Conservation (phyloP, 2,329 filamentous ascomycete species). For the Monosporascus ibericus region DNA sequence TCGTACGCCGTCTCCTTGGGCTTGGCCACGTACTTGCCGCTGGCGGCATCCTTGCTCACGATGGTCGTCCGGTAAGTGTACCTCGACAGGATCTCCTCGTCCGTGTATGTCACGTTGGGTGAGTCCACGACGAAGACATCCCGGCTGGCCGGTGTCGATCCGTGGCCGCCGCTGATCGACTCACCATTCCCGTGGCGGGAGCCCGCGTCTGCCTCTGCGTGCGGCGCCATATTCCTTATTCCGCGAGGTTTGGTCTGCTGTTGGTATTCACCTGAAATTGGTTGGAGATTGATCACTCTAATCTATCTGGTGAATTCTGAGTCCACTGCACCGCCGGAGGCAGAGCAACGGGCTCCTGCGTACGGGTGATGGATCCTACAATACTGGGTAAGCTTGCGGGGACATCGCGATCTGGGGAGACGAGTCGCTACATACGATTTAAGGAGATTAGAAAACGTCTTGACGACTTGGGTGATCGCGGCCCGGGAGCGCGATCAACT, state of each 20-base stretch:
- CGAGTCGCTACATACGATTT: conserved; percentile 63
- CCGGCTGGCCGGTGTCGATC: conserved; percentile 36
- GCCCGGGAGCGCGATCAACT: conserved; percentile 50
- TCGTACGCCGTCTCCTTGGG: conserved; percentile 89
- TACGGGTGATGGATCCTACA: conserved; percentile 86
- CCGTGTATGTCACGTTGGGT: conserved; percentile 87
- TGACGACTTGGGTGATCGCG: conserved; percentile 65
- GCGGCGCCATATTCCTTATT: conserved; percentile 73
- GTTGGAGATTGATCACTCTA: too few relatives aligned
- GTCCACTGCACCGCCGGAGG: conserved; percentile 77
- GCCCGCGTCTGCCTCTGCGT: conserved; percentile 61
- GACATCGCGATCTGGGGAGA: neutral
- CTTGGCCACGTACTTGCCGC: conserved; percentile 74
- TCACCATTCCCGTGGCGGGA: conserved; percentile 55
- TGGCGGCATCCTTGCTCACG: conserved; percentile 56
- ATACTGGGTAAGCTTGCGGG: conserved; percentile 10
- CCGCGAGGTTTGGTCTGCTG: conserved; percentile 5
- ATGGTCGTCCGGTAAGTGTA: conserved; percentile 95
- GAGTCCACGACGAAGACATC: conserved; percentile 82
- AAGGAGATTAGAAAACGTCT: conserved; percentile 97
- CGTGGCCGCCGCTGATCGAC: conserved; percentile 29
- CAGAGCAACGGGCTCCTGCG: conserved; percentile 92
- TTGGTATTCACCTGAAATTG: conserved; percentile 19
- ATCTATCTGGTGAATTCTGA: conserved; percentile 53
- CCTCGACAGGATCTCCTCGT: conserved; percentile 81